Conservation (phyloP, 208 protist species). For the Leptomonas pyrrhocoris region DNA sequence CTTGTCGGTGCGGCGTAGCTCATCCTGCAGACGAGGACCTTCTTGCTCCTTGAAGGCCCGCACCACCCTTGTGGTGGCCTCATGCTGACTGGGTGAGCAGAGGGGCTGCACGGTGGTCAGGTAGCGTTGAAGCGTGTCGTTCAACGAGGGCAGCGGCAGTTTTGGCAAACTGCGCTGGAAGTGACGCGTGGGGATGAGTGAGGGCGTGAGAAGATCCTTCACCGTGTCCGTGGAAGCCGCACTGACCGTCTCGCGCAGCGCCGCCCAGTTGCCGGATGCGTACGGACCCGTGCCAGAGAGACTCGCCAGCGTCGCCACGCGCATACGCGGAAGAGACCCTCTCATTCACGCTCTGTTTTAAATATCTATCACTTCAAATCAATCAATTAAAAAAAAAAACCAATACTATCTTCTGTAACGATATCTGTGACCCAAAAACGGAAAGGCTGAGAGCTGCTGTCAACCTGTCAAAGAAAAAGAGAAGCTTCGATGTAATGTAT, state of each 20-base stretch:
- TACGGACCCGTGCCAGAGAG: background rate
- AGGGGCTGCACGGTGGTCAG: constrained; percentile 57
- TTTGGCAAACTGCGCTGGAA: constrained; percentile 84
- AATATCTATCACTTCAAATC: background rate
- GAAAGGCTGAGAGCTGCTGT: background rate
- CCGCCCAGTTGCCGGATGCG: constrained; percentile 39
- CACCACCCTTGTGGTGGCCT: constrained; percentile 39
- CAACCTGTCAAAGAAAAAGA: no score
- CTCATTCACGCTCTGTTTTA: constrained; percentile 8
- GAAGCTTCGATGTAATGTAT: no score
- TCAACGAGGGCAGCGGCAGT: constrained; percentile 72
- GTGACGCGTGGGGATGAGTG: constrained; percentile 68
- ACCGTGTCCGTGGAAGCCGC: constrained; percentile 17
- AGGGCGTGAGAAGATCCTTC: constrained; percentile 24
- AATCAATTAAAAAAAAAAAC: background rate
- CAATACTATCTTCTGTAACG: background rate
- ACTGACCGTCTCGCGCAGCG: constrained; percentile 22
- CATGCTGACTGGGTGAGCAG: constrained; percentile 52
- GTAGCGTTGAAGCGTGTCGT: constrained; percentile 55
- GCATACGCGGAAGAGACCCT: constrained; percentile 1
- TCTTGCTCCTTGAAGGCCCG: constrained; percentile 55
- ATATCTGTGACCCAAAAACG: constrained; percentile 4
- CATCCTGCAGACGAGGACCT: constrained; percentile 63
- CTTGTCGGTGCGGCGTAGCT: constrained; percentile 73
- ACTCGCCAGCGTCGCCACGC: background rate